These are phyloP conservation scores for Tricholoma hemisulphureum DNA, from an alignment of 768 basidiomycete genomes.

Conservation along the genomic window DNA sequence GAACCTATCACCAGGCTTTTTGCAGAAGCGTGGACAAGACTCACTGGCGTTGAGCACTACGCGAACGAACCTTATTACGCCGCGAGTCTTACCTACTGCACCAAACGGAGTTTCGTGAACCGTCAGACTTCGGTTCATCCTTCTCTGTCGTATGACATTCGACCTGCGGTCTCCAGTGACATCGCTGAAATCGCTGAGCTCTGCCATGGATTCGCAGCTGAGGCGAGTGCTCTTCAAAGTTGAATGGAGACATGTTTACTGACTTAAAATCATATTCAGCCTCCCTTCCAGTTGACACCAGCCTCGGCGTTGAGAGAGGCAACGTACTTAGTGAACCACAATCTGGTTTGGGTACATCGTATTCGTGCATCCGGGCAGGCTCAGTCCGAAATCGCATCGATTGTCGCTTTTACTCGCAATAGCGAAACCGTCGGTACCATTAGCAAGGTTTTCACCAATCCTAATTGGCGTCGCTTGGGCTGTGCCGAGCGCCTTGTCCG, in stretches of 20 bases:
- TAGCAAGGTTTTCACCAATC: slow-evolving; percentile 69
- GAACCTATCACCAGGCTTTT: slow-evolving; percentile 47
- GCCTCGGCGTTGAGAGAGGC: slow-evolving; percentile 53
- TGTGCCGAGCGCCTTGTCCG: slow-evolving; percentile 64
- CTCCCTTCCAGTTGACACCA: slow-evolving; percentile 50
- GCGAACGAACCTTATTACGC: slow-evolving; percentile 54
- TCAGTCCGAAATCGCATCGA: slow-evolving; percentile 49
- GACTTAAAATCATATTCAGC: slow-evolving; percentile 24
- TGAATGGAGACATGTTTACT: neutral
- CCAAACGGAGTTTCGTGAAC: slow-evolving; percentile 36
- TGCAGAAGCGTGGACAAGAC: slow-evolving; percentile 43
- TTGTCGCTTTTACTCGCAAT: slow-evolving; percentile 68
- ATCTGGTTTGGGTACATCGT: slow-evolving; percentile 61
- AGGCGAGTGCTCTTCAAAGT: slow-evolving; percentile 40
- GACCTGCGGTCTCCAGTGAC: slow-evolving; percentile 43
- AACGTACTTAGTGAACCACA: slow-evolving; percentile 39
- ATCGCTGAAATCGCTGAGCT: slow-evolving; percentile 41
- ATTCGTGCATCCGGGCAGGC: slow-evolving; percentile 27
- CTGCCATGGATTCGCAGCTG: slow-evolving; percentile 59
- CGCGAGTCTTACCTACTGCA: slow-evolving; percentile 58
- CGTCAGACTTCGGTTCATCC: slow-evolving; percentile 16
- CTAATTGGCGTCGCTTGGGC: slow-evolving; percentile 48
- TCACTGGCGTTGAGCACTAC: slow-evolving; percentile 40
- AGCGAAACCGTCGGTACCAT: slow-evolving; percentile 57
- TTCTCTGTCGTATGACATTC: slow-evolving; percentile 34